A percentile compares a stretch with the other conserved stretches of the same genome.
phyloP scores from a whole-genome alignment of 352 stramenopile genomes.

The Globisporangium uncinulatum region DNA sequence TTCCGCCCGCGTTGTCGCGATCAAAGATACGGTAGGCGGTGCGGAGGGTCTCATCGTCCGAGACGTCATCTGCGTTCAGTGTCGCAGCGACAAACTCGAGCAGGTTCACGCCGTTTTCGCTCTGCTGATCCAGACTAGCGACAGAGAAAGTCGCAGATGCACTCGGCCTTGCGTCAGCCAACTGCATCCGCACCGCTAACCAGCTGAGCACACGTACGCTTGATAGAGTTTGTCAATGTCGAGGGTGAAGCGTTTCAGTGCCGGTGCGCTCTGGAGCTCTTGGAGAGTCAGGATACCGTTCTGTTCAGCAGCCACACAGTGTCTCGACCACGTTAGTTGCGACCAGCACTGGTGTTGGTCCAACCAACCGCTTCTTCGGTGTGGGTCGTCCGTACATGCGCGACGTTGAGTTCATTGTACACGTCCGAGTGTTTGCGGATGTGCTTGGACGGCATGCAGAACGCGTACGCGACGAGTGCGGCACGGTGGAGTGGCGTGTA shows the following conservation, averaged over 20 bases:
- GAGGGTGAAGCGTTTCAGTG: constrained; percentile 51
- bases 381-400: constrained; percentile 30
- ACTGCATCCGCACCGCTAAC: too few relatives aligned
- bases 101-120: constrained; percentile 69
- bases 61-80: constrained; percentile 49
- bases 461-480: constrained; percentile 61
- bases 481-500: constrained; percentile 59
- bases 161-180: not conserved
- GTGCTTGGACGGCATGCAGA: constrained; percentile 55
- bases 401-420: constrained; percentile 78
- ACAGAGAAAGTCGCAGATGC: not conserved
- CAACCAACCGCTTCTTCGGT: not conserved
- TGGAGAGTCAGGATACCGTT: constrained; percentile 68
- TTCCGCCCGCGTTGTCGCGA: constrained; percentile 47
- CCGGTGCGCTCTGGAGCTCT: constrained; percentile 44
- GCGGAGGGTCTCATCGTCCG: constrained; percentile 45
- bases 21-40: constrained; percentile 61
- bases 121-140: constrained; percentile 60
- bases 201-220: constrained; percentile 24
- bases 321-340: not conserved
- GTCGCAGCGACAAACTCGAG: constrained; percentile 77
- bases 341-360: too few relatives aligned
- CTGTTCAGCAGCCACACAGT: constrained; percentile 9
- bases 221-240: constrained; percentile 61
- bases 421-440: constrained; percentile 51